Evolutionary conservation across 2,329 filamentous ascomycete species (phyloP), one percentile per base, ranked within the genome.

Genomic region (Dactylellina leptospora): DNA sequence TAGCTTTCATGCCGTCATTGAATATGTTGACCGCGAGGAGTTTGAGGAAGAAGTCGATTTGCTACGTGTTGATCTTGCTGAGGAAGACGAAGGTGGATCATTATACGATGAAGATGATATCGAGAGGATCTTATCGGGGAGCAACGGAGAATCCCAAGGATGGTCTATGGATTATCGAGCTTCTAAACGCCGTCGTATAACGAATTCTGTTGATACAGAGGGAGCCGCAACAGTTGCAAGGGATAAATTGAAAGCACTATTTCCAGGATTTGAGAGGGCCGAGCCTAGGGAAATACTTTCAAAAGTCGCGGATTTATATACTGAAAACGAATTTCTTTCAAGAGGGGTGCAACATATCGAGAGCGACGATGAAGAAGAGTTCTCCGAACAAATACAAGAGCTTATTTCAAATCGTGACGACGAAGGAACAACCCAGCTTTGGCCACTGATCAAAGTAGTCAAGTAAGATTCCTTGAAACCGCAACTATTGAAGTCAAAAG

Each of bases 171-270:
- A 28, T 33, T n/a, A n/a, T 9, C n/a, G n/a, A 18, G 20, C 33
- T 4, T 56, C 53, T 4, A 70, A 70, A 51, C 47, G 64, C 0
- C 56, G 64, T 23, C 64, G 64, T n/a, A 30, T 70, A 2, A 61
- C 56, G 1, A 50, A 62, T 50, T 70, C 56, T 4, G n/a, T n/a
- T n/a, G 47, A 47, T 1, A 13, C 20, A 4, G 42, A 11, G 1
- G 47, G 11, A 1, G 48, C 48, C 1, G 56, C 64, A 8, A 38
- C 18, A 1, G 50, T 70, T 3, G 64, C 64, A 3, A 55, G 20
- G 16, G 64, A 55, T n/a, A 70, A 70, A 23, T 40, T 70, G 28
- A 62, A 50, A n/a, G 55, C 64, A 13, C 22, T 70, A 8, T 70
- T 70, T 25, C 64, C 64, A 1, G 50, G 50, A 4, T 61, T 62